Conservation (phyloP, 345 rosid species). For the Mercurialis annua region DNA sequence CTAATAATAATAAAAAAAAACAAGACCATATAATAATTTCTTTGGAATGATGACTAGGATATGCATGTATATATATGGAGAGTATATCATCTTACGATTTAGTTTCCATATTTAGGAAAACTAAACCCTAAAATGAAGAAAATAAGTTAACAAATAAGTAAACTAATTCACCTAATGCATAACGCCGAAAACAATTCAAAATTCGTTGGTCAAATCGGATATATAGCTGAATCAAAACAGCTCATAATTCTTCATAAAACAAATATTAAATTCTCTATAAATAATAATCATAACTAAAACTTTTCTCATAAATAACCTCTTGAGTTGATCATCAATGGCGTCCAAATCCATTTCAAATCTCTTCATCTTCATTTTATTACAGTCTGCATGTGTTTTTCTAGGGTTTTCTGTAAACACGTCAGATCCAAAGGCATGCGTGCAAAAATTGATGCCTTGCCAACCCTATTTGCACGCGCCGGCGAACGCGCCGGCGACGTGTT, state of each 20-base stretch:
- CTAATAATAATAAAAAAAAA: no score
- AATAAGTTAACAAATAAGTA: no score
- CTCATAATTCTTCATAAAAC: not conserved
- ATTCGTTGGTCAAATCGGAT: not conserved
- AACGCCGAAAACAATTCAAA: no score
- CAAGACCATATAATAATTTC: no score
- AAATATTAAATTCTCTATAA: not conserved
- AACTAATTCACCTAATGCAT: no score
- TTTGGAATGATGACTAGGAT: no score
- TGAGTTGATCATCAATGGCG: slow-evolving; percentile 6
- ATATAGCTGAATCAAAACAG: not conserved
- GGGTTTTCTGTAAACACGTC: not conserved
- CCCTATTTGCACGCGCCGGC: slow-evolving; percentile 19
- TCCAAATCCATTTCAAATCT: not conserved
- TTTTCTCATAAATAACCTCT: no score
- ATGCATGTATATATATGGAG: no score
- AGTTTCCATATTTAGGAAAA: no score
- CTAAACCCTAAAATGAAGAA: no score
- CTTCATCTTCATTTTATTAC: slow-evolving; percentile 1
- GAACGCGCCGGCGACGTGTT: slow-evolving; percentile 43
- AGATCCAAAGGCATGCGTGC: slow-evolving; percentile 29
- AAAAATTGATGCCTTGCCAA: slow-evolving; percentile 46
- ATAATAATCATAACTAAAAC: not conserved
- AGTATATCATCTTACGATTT: no score
- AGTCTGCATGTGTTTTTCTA: not conserved